Evolutionary conservation across 106 monocot genomes (phyloP).

Genomic region (Narthecium ossifragum): DNA sequence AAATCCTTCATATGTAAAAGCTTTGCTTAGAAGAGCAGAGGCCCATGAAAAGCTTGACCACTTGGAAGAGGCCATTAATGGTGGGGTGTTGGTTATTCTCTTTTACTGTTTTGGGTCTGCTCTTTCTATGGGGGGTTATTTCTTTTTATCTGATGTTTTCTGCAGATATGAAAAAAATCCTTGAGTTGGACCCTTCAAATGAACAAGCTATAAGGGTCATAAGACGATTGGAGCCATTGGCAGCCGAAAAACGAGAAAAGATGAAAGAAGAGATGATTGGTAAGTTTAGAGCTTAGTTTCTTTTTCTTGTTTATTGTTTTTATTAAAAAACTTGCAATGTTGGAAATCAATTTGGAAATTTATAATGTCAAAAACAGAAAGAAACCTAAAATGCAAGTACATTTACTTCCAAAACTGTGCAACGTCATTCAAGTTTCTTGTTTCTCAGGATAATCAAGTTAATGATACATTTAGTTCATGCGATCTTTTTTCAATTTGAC

Average conservation of each 20-base stretch:
- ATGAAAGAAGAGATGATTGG: conserved; percentile 99
- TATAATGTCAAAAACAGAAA: neutral
- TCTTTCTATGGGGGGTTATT: too few relatives aligned
- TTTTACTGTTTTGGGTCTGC: neutral
- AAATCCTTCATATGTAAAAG: conserved; percentile 75
- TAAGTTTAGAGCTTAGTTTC: conserved; percentile 14
- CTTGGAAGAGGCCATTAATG: conserved; percentile 83
- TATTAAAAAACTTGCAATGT: neutral
- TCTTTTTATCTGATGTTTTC: conserved; percentile 2
- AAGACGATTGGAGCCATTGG: conserved; percentile 72
- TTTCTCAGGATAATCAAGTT: too few relatives aligned
- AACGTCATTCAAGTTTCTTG: neutral
- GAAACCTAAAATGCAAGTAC: neutral
- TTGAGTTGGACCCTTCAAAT: conserved; percentile 85
- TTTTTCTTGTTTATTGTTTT: neutral
- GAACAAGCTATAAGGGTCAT: conserved; percentile 56
- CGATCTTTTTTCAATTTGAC: too few relatives aligned
- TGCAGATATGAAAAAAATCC: conserved; percentile 86
- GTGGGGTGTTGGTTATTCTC: conserved; percentile 19
- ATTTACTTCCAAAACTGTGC: too few relatives aligned
- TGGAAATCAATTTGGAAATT: neutral
- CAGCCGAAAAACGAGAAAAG: conserved; percentile 89
- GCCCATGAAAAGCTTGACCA: conserved; percentile 91
- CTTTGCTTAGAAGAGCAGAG: conserved; percentile 75
- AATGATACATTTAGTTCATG: too few relatives aligned